Evolutionary conservation across 139 green algal genomes (phyloP), one percentile per base, ranked within the genome.

Genomic region (Pedinophyceae sp.): DNA sequence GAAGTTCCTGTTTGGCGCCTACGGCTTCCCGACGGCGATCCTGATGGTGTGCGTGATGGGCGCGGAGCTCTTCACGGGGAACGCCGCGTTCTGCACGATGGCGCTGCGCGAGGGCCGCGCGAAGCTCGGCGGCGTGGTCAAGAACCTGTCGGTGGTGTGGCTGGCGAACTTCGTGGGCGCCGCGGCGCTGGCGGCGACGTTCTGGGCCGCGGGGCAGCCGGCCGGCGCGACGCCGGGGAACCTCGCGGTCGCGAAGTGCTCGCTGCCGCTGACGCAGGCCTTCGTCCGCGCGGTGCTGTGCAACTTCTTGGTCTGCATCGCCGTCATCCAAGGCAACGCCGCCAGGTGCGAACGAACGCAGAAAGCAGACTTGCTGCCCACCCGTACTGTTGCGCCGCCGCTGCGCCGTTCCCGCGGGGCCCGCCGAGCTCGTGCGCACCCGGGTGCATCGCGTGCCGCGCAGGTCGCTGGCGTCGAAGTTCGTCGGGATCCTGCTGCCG

Each of bases 231-330:
- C 55, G 30, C 49, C 58, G 2, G 49, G n/a, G 4, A 47, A 45
- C 24, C 50, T 66, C 48, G 59, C 55, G 1, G 57, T 60, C n/a
- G 25, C 28, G 18, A 70, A 64, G 48, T 38, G 45, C 17, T 51
- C 47, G 13, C 20, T 47, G 1, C 24, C 28, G 27, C 45, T 55
- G 4, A 28, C 16, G 4, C 66, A 79, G 72, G 72, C 74, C n/a
- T 77, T 88, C 47, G 25, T 77, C 17, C 66, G 76, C 7, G 80
- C 65, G 57, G 77, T 93, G 45, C 34, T 87, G 49, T 76, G 69
- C 71, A 94, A 94, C 77, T 94, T 83, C 82, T 74, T 94, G 46
- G 87, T 96, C 20, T 92, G 80, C 65, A 56, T 87, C 38, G 88
- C 83, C 1, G 75, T 94, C 18, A 94, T 79, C 80, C 72, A 80